Evolutionary conservation across 2,329 filamentous ascomycete species (phyloP).

Genomic region (Neospermospora avenae): DNA sequence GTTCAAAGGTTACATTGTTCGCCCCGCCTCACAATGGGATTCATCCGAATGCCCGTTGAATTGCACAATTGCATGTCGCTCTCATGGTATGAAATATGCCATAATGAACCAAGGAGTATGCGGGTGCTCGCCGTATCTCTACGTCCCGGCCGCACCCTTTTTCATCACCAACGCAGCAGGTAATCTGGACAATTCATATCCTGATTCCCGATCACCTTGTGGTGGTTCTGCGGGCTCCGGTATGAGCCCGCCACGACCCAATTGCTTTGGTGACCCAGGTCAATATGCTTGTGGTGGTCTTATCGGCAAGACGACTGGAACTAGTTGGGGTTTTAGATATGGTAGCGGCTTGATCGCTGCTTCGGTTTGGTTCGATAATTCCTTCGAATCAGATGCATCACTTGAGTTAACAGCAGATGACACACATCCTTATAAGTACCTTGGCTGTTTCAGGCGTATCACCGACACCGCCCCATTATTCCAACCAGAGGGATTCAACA

Average conservation of each 20-base stretch:
- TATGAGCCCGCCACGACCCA: neutral
- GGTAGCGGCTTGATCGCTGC: neutral
- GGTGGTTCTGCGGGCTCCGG: neutral
- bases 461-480: neutral
- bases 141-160: neutral
- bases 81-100: conserved; percentile 7
- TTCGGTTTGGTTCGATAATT: neutral
- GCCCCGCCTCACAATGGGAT: neutral
- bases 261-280: neutral
- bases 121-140: neutral
- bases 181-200: neutral
- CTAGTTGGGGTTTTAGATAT: neutral
- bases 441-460: neutral
- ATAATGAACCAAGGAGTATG: neutral
- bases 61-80: neutral
- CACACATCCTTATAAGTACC: neutral
- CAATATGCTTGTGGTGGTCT: neutral
- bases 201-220: neutral
- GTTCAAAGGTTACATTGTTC: neutral
- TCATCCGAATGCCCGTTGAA: neutral
- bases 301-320: neutral
- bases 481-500: conserved; percentile 1
- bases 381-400: neutral
- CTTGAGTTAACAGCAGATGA: neutral
- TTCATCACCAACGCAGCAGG: neutral